Evolutionary conservation across 805 yeast species (phyloP).

Genomic region (Candida mattraensis): DNA sequence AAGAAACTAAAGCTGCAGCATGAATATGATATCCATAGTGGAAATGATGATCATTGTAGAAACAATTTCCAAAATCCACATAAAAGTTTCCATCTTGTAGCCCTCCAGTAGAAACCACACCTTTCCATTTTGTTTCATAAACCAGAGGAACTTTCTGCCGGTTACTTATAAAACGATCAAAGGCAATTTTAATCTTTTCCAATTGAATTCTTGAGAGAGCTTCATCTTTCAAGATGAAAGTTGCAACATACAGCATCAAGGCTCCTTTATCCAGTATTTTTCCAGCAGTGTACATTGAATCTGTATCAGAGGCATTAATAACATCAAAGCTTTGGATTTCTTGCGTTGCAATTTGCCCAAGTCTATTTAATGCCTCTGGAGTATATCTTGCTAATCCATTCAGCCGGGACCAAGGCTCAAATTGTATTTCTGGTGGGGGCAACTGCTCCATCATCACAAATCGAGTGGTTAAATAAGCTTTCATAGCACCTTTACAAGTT

Average conservation of each 20-base stretch:
- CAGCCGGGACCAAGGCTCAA: slow-evolving; percentile 61
- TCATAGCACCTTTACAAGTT: slow-evolving; percentile 55
- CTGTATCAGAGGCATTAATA: slow-evolving; percentile 56
- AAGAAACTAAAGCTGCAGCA: slow-evolving; percentile 78
- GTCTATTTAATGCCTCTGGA: slow-evolving; percentile 39
- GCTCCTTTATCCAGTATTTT: slow-evolving; percentile 90
- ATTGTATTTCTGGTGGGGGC: slow-evolving; percentile 35
- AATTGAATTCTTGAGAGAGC: slow-evolving; percentile 51
- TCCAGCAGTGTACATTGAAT: slow-evolving; percentile 91
- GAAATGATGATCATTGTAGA: slow-evolving; percentile 85
- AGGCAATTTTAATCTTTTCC: slow-evolving; percentile 61
- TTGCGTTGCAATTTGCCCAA: slow-evolving; percentile 47
- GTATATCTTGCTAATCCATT: slow-evolving; percentile 37
- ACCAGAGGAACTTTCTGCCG: slow-evolving; percentile 69
- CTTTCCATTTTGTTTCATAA: slow-evolving; percentile 80
- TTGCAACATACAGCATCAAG: slow-evolving; percentile 71
- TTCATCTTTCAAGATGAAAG: slow-evolving; percentile 60
- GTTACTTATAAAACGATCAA: slow-evolving; percentile 68
- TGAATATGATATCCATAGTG: slow-evolving; percentile 83
- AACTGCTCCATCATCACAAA: slow-evolving; percentile 30
- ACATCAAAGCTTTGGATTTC: slow-evolving; percentile 58
- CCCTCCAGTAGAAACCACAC: slow-evolving; percentile 70
- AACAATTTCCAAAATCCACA: slow-evolving; percentile 67
- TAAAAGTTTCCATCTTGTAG: slow-evolving; percentile 35
- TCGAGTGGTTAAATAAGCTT: slow-evolving; percentile 39